Percentiles rank a stretch among this genome's conserved stretches.
phyloP scores from a whole-genome alignment of 225 moss, liverwort and hornwort genomes.

The Bryum argenteum region DNA sequence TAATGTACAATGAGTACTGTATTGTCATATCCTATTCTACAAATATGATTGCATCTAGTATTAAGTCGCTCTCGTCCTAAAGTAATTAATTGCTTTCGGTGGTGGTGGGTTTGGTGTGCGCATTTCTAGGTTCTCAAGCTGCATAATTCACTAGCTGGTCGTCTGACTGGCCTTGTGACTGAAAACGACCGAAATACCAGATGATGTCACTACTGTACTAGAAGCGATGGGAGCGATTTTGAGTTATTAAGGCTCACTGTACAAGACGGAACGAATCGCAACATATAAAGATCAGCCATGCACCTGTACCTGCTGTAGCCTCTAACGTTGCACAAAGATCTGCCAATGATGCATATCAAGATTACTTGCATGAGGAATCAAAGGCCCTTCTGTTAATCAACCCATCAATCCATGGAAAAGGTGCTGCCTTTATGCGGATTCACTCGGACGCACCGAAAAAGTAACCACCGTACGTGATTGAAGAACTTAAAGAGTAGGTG shows the following conservation, averaged over 20 bases:
- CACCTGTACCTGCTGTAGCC: background rate
- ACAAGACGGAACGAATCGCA: background rate
- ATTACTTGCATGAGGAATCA: background rate
- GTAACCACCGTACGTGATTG: background rate
- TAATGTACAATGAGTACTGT: no score
- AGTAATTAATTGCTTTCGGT: background rate
- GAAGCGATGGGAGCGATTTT: no score
- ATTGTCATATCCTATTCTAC: no score
- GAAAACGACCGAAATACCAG: background rate
- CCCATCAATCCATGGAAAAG: background rate
- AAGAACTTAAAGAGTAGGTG: background rate
- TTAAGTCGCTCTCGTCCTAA: background rate
- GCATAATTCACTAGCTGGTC: background rate
- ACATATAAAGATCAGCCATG: no score
- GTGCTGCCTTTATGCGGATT: background rate
- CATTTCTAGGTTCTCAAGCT: background rate
- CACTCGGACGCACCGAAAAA: background rate
- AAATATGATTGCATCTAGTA: background rate
- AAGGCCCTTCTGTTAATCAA: background rate
- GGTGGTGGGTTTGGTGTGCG: no score
- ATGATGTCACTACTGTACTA: no score
- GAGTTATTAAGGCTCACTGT: no score
- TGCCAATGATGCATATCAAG: background rate
- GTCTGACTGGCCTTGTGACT: no score
- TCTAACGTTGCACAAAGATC: background rate